Evolutionary conservation across 805 yeast genomes (phyloP).

Genomic region (Zygosaccharomyces pseudorouxii): DNA sequence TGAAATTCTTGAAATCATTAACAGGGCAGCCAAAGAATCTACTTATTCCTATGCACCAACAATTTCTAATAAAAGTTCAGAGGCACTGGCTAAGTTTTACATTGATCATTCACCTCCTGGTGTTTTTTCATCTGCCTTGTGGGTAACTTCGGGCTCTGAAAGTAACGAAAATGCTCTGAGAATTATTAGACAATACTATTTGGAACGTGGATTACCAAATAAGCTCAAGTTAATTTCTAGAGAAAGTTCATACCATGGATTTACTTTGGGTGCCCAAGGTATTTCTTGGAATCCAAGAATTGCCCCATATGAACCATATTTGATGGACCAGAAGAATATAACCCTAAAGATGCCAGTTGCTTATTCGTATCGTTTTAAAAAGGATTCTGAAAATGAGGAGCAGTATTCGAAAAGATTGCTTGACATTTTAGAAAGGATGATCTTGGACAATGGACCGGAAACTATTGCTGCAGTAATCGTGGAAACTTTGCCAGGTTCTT

Average conservation of each 20-base stretch:
- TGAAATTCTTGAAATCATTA: conserved; percentile 34
- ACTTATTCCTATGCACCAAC: conserved; percentile 37
- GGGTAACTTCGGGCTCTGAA: conserved; percentile 61
- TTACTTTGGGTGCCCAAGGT: conserved; percentile 44
- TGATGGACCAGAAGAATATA: conserved; percentile 20
- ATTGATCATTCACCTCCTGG: conserved; percentile 39
- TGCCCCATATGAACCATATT: conserved; percentile 29
- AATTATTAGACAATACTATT: conserved; percentile 46
- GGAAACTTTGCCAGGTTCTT: conserved; percentile 47
- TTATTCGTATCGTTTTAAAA: conserved; percentile 34
- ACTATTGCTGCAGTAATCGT: conserved; percentile 42
- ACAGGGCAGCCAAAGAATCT: conserved; percentile 37
- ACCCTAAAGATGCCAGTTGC: conserved; percentile 30
- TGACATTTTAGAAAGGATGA: conserved; percentile 40
- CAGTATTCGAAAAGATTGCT: conserved; percentile 38
- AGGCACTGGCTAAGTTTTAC: conserved; percentile 41
- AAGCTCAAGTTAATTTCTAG: conserved; percentile 42
- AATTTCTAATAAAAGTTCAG: conserved; percentile 38
- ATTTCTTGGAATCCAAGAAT: conserved; percentile 36
- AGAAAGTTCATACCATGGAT: conserved; percentile 46
- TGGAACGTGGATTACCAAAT: conserved; percentile 41
- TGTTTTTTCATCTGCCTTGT: conserved; percentile 39
- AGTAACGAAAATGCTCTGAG: conserved; percentile 63
- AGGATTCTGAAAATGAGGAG: conserved; percentile 38
- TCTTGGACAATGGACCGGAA: conserved; percentile 41